phyloP scores from a whole-genome alignment of 306 rosid genomes.

The Inga laurina region DNA sequence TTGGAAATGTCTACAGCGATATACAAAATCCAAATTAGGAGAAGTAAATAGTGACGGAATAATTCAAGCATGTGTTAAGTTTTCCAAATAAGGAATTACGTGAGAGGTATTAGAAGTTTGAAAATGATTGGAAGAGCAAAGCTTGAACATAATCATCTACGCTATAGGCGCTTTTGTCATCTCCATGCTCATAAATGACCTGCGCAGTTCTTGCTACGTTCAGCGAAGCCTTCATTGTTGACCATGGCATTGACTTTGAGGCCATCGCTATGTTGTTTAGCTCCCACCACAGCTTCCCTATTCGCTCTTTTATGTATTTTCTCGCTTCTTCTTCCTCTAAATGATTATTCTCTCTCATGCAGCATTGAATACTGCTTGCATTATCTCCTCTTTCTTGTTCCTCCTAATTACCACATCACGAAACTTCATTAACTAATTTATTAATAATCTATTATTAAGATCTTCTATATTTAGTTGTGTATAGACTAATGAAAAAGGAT shows the following conservation, averaged over 20 bases:
- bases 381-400: slow-evolving; percentile 53
- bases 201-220: slow-evolving; percentile 58
- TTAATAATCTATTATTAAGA: neutral
- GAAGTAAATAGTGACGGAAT: too few species aligned
- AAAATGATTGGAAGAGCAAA: slow-evolving; percentile 31
- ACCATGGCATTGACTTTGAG: neutral
- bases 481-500: neutral
- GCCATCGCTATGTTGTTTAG: slow-evolving; percentile 36
- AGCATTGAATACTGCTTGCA: slow-evolving; percentile 41
- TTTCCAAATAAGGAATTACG: neutral
- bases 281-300: slow-evolving; percentile 40
- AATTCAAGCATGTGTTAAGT: too few species aligned
- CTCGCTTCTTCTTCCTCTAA: slow-evolving; percentile 39
- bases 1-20: too few species aligned
- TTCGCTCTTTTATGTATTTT: slow-evolving; percentile 29
- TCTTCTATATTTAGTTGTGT: too few species aligned
- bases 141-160: slow-evolving; percentile 46
- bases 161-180: slow-evolving; percentile 34
- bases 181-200: slow-evolving; percentile 50
- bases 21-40: too few species aligned
- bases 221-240: slow-evolving; percentile 36
- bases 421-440: neutral
- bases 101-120: neutral
- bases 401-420: neutral
- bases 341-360: slow-evolving; percentile 30